phyloP scores from a whole-genome alignment of 2,329 filamentous ascomycete genomes.

The Aspergillus brunneoviolaceus region DNA sequence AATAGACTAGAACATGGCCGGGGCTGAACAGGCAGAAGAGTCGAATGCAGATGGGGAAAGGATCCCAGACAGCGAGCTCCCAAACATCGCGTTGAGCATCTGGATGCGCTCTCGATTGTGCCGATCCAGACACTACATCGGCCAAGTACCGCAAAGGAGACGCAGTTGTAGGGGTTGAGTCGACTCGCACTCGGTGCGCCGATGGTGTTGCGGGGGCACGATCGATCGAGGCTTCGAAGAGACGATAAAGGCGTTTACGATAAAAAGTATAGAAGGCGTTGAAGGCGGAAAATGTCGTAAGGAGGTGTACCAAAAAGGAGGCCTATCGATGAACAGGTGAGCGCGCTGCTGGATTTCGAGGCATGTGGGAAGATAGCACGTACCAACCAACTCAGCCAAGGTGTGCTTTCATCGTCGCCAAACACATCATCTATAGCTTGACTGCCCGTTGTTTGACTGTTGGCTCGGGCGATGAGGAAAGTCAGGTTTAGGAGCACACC shows the following conservation, averaged over 20 bases:
- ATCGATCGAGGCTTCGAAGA: conserved; percentile 87
- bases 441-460: conserved; percentile 56
- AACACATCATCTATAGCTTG: conserved; percentile 77
- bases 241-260: conserved; percentile 79
- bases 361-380: conserved; percentile 25
- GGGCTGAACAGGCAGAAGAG: conserved; percentile 92
- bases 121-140: conserved; percentile 66
- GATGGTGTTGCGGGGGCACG: conserved; percentile 74
- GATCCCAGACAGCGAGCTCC: conserved; percentile 94
- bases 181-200: conserved; percentile 81
- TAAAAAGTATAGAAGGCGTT: conserved; percentile 83
- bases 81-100: conserved; percentile 77
- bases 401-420: conserved; percentile 62
- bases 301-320: conserved; percentile 67
- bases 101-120: conserved; percentile 81
- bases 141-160: conserved; percentile 77
- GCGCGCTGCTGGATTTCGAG: not conserved
- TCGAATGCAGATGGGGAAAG: conserved; percentile 75
- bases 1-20: conserved; percentile 87
- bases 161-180: conserved; percentile 74
- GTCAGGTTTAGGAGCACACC: conserved; percentile 74
- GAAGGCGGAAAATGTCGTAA: conserved; percentile 64
- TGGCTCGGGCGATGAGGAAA: conserved; percentile 80
- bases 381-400: conserved; percentile 69
- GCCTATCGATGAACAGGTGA: conserved; percentile 49